Evolutionary conservation across 225 moss, liverwort and hornwort species (phyloP).

Genomic region (Sphagnum tenellum): DNA sequence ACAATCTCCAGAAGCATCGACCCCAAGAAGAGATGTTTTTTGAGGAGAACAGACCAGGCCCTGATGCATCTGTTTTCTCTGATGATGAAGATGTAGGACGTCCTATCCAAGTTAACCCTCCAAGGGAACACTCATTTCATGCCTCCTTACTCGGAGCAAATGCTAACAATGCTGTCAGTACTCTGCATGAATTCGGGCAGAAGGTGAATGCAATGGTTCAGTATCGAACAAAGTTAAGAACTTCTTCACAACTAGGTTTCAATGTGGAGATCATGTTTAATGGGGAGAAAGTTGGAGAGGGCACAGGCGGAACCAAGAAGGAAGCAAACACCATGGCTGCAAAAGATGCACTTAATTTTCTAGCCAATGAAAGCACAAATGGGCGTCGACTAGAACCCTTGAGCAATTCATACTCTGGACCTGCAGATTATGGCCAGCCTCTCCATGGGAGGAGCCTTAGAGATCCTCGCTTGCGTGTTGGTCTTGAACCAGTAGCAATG

Average conservation of each 20-base stretch:
- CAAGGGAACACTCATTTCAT: slow-evolving; percentile 29
- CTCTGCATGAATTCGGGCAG: slow-evolving; percentile 47
- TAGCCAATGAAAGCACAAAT: slow-evolving; percentile 35
- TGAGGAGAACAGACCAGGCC: slow-evolving; percentile 24
- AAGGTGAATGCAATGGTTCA: slow-evolving; percentile 51
- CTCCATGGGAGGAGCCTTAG: slow-evolving; percentile 44
- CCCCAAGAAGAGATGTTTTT: slow-evolving; percentile 56
- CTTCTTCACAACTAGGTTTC: slow-evolving; percentile 38
- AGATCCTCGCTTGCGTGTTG: slow-evolving; percentile 79
- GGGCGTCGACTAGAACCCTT: slow-evolving; percentile 23
- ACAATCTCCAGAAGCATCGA: slow-evolving; percentile 44
- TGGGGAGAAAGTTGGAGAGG: slow-evolving; percentile 85
- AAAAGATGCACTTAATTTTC: slow-evolving; percentile 68
- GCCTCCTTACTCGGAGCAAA: slow-evolving; percentile 21
- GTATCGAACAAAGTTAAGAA: slow-evolving; percentile 43
- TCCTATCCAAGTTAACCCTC: slow-evolving; percentile 22
- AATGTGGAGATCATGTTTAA: slow-evolving; percentile 70
- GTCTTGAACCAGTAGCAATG: slow-evolving; percentile 58
- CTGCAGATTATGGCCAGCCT: slow-evolving; percentile 60
- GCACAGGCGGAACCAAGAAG: slow-evolving; percentile 72
- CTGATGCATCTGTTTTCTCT: slow-evolving; percentile 35
- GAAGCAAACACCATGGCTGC: slow-evolving; percentile 85
- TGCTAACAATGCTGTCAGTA: slow-evolving; percentile 36
- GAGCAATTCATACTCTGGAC: slow-evolving; percentile 28
- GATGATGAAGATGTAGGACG: slow-evolving; percentile 34